Percentiles rank a stretch among this genome's conserved stretches.
These are phyloP conservation scores for Solanum rostratum DNA, from an alignment of 257 asterid genomes.

Conservation along the genomic window DNA sequence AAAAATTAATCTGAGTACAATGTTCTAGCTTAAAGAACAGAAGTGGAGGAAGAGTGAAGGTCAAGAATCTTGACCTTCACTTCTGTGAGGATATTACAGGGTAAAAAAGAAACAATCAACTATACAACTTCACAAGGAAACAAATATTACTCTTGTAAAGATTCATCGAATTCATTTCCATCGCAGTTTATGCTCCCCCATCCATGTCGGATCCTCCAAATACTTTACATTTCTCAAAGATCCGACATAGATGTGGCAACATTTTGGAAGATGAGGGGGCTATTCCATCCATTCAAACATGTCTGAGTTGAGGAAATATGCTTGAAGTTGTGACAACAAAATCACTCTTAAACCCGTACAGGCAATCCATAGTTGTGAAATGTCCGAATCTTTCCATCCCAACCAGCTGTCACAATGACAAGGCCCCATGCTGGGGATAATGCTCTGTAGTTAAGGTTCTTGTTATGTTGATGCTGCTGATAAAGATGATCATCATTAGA, in stretches of 20 bases:
- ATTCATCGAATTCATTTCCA: background rate
- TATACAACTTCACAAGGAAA: slow-evolving; percentile 1
- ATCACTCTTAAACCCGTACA: slow-evolving; percentile 14
- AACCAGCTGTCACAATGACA: slow-evolving; percentile 53
- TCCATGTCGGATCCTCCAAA: background rate
- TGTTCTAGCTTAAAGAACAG: background rate
- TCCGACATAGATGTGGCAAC: background rate
- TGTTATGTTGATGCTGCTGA: slow-evolving; percentile 1
- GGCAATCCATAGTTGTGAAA: slow-evolving; percentile 81
- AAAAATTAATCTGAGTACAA: background rate
- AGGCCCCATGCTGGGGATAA: slow-evolving; percentile 51
- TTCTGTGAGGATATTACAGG: background rate
- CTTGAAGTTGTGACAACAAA: background rate
- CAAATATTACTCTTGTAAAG: background rate
- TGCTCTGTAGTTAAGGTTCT: background rate
- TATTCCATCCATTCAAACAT: background rate
- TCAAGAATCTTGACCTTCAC: background rate
- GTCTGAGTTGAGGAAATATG: background rate
- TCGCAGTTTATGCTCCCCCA: background rate
- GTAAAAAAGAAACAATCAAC: background rate
- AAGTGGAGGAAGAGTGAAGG: background rate
- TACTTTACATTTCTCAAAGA: background rate
- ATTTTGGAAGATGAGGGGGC: background rate
- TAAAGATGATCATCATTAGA: slow-evolving; percentile 4
- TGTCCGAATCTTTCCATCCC: slow-evolving; percentile 66